Percentiles rank a stretch among this genome's conserved stretches.
These are phyloP conservation scores for Scedosporium minutisporum DNA, from an alignment of 2,329 filamentous ascomycete genomes.

Conservation along the genomic window DNA sequence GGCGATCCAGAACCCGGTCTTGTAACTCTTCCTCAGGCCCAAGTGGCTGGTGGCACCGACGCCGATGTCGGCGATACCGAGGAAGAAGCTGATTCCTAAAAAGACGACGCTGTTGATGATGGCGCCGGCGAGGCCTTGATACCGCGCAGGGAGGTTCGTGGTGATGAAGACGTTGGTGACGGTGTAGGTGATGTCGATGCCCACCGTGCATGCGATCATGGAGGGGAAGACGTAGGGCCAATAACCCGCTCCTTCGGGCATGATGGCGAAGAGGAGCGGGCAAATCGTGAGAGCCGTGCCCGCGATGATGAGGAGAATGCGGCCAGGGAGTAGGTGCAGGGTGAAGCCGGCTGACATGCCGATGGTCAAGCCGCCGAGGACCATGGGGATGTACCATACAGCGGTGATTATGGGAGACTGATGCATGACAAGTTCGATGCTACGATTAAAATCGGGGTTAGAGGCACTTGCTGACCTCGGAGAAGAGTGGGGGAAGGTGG, in stretches of 20 bases:
- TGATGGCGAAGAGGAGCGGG: slow-evolving; percentile 45
- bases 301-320: slow-evolving; percentile 41
- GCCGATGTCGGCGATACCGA: slow-evolving; percentile 53
- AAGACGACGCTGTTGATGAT: slow-evolving; percentile 54
- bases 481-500: not conserved
- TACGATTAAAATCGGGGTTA: slow-evolving; percentile 15
- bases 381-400: slow-evolving; percentile 50
- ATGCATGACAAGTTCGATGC: slow-evolving; percentile 42
- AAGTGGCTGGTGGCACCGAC: slow-evolving; percentile 31
- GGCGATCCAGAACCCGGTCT: slow-evolving; percentile 52
- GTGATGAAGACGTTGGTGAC: slow-evolving; percentile 60
- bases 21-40: slow-evolving; percentile 42
- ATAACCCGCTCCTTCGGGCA: slow-evolving; percentile 42
- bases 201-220: slow-evolving; percentile 50
- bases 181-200: slow-evolving; percentile 58
- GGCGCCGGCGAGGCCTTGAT: slow-evolving; percentile 56
- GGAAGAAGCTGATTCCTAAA: slow-evolving; percentile 52
- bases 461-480: too few species aligned
- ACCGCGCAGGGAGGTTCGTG: slow-evolving; percentile 45
- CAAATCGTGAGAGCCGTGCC: slow-evolving; percentile 40
- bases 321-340: slow-evolving; percentile 45
- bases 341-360: slow-evolving; percentile 42
- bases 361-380: slow-evolving; percentile 48
- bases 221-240: slow-evolving; percentile 57
- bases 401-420: slow-evolving; percentile 44